A percentile compares a stretch with the other conserved stretches of the same genome.
Conservation (phyloP, 2,329 filamentous ascomycete species). For the Colletotrichum sp. region DNA sequence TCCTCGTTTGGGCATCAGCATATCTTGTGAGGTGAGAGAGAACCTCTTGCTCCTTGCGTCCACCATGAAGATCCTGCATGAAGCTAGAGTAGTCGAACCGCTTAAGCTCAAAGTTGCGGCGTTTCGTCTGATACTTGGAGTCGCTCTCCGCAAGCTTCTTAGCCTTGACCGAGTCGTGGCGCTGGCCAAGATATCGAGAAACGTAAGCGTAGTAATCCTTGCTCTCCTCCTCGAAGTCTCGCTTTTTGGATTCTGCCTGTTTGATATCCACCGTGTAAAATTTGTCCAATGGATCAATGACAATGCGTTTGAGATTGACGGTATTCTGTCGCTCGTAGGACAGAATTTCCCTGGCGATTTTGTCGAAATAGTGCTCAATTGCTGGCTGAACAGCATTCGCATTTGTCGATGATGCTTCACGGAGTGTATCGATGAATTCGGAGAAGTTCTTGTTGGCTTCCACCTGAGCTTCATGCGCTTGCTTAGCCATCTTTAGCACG, state of each 20-base stretch:
- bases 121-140: conserved; percentile 93
- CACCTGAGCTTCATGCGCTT: conserved; percentile 78
- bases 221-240: conserved; percentile 98
- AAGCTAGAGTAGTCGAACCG: conserved; percentile 99
- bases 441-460: conserved; percentile 86
- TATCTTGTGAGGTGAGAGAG: conserved; percentile 93
- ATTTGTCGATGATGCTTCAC: conserved; percentile 88
- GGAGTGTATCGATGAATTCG: conserved; percentile 83
- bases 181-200: conserved; percentile 92
- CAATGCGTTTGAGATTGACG: conserved; percentile 83
- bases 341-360: conserved; percentile 90
- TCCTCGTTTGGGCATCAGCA: conserved; percentile 86
- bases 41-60: conserved; percentile 97
- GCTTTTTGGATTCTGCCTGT: conserved; percentile 94
- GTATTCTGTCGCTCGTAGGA: conserved; percentile 86
- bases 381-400: conserved; percentile 97
- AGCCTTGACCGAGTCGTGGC: conserved; percentile 93
- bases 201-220: conserved; percentile 98
- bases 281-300: conserved; percentile 92
- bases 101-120: conserved; percentile 94
- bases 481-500: conserved; percentile 91
- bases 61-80: conserved; percentile 98
- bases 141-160: conserved; percentile 97
- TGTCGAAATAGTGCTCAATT: conserved; percentile 97
- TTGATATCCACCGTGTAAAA: conserved; percentile 97